Percentiles rank a stretch among this genome's conserved stretches.
phyloP scores from a whole-genome alignment of 176 grass and related monocot genomes.

The Rhynchospora tenuis region DNA sequence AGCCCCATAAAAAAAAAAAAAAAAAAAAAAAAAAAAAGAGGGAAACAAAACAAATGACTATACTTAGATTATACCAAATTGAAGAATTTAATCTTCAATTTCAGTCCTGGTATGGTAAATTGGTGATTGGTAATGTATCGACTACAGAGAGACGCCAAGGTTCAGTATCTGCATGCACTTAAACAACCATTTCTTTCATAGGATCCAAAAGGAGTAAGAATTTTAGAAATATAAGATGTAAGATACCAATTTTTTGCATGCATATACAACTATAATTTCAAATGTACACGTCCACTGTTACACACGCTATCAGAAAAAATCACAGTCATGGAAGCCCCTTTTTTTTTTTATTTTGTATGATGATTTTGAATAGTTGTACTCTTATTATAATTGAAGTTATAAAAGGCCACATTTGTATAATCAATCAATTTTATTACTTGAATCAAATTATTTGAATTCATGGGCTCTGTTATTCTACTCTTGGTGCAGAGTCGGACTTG shows the following conservation, averaged over 20 bases:
- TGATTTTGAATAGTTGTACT: no score
- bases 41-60: background rate
- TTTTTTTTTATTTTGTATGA: no score
- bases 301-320: background rate
- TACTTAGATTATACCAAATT: background rate
- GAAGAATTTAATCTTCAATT: background rate
- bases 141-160: background rate
- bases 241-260: background rate
- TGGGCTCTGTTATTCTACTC: background rate
- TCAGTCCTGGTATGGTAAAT: background rate
- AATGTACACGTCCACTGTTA: background rate
- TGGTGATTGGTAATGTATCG: background rate
- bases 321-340: no score
- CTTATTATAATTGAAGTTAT: no score
- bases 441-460: background rate
- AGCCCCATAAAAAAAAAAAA: background rate
- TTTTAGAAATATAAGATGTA: background rate
- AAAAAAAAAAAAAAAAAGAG: background rate
- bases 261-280: background rate
- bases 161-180: background rate
- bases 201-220: background rate
- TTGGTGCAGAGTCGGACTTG: constrained; percentile 22
- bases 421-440: background rate
- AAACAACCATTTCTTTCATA: background rate
- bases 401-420: background rate